Base-by-base conservation (phyloP, 176 grass and related monocot genomes). In the Raddia guianensis region DNA sequence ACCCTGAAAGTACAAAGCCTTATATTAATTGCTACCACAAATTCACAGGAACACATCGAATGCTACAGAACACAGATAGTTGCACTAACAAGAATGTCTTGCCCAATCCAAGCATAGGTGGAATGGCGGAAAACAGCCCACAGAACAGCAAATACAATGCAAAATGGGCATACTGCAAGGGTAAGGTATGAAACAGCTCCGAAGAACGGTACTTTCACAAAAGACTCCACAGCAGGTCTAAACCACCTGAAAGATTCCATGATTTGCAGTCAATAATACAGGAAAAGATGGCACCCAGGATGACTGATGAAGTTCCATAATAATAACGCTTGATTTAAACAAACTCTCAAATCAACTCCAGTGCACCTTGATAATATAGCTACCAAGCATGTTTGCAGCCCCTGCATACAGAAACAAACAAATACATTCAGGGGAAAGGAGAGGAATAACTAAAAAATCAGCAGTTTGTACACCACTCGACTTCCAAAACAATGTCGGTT, bases 351-450 rank as follows among this genome's bases (percentile, higher is more conserved):
- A 46, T 71, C 54, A 85, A 75, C 40, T 32, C 63, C 72, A 7
- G 0, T 82, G 35, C 91, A 98, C 90, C 92, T 80, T 94, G 90
- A 94, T 89, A 98, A 92, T 43, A 98, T 68, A 77, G 88, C 95
- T 66, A 93, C 95, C 81, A 98, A 83, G 69, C 95, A 98, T 80
- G 95, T 98, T 94, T 98, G 95, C 73, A 98, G 83, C 70, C 95
- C 95, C 95, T 97, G 91, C 51, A 94, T 66, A 44, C 83, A 69
- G 35, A 78, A 52, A 66, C 19, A 82, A 68, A 57, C 61, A 84
- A 66, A 44, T 6, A 59, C 55, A 82, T 44, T 52, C 78, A 66
- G 70, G 15, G 66, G 48, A 58, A 40, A 59, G 33, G n/a, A 70
- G 68, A 7, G 21, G 60, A 81, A 66, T 61, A 74, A 20, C 71